Evolutionary conservation across 768 basidiomycete genomes (phyloP).

Genomic region (Termitomyces sp.): DNA sequence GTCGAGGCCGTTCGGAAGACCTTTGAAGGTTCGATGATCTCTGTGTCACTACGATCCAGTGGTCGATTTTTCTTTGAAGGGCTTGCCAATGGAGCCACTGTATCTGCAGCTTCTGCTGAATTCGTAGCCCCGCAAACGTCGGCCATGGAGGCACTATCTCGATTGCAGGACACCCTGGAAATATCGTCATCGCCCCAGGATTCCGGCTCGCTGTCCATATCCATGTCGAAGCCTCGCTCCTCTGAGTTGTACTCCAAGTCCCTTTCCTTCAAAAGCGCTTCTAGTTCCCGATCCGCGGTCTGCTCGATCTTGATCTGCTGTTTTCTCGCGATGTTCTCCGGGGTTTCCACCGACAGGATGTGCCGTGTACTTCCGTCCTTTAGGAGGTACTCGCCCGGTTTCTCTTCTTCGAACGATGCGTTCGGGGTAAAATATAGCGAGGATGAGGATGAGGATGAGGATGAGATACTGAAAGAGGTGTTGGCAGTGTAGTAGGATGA

Average conservation of each 20-base stretch:
- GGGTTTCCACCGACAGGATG: background rate
- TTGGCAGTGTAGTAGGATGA: slow-evolving; percentile 2
- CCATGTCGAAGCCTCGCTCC: background rate
- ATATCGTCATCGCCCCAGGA: background rate
- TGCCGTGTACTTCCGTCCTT: background rate
- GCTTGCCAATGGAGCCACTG: background rate
- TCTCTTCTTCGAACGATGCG: background rate
- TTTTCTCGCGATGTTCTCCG: background rate
- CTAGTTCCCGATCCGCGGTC: slow-evolving; percentile 6
- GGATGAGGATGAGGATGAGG: slow-evolving; percentile 2
- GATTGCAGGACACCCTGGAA: background rate
- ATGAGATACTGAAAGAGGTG: background rate
- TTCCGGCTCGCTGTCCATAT: background rate
- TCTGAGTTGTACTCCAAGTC: background rate
- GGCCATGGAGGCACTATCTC: background rate
- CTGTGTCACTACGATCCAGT: background rate
- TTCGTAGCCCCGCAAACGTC: background rate
- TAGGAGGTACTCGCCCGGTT: background rate
- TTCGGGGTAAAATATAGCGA: slow-evolving; percentile 3
- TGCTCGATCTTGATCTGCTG: background rate
- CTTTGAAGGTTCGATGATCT: background rate
- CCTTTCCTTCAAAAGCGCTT: background rate
- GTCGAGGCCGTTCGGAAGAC: background rate
- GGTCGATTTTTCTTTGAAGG: background rate
- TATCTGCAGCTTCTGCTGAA: background rate